Evolutionary conservation across 495 filamentous ascomycete genomes (phyloP), one percentile per base, ranked within the genome.

Genomic region (Durotheca rogersii): DNA sequence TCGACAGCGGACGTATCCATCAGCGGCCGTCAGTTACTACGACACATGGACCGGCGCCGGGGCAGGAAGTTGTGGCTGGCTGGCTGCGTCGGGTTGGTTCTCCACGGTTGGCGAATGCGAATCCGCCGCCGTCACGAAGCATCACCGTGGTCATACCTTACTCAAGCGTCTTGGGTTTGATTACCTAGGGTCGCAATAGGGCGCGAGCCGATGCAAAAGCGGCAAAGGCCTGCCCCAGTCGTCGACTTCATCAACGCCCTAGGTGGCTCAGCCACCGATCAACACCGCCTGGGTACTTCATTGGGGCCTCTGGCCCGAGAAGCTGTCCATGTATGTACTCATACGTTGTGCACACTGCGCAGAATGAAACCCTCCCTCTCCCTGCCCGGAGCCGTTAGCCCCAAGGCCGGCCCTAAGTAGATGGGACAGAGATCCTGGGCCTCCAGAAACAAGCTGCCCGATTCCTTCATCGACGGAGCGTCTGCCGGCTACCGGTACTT

Each of bases 301-400:
- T 53, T 59, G 51, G n/a, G n/a, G 56, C 56, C 56, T 59, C 56
- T 59, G 41, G 41, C 39, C 46, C 41, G 50, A 58, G 34, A 53
- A 42, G 39, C 31, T 49, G 38, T 53, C 40, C 46, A 39, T 39
- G 53, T 34, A 25, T 41, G 50, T 46, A 41, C n/a, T n/a, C n/a
- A n/a, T n/a, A n/a, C 23, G 23, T 27, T 27, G 23, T 27, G 23
- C 9, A 9, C 9, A 9, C 23, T 16, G 50, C 50, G 50, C 50
- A 54, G 50, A 59, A 59, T 59, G 56, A 59, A 59, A 59, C 56
- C 56, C 50, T 54, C 56, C 56, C 53, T 59, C 50, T 54, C 56
- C 56, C 53, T 59, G 56, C 50, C 27, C 48, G 50, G 56, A 46
- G 44, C 56, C 56, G 56, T 54, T 59, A 59, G 50, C 35, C 32